Base-by-base conservation (phyloP, 805 yeast species). In the Monosporozyma unispora region DNA sequence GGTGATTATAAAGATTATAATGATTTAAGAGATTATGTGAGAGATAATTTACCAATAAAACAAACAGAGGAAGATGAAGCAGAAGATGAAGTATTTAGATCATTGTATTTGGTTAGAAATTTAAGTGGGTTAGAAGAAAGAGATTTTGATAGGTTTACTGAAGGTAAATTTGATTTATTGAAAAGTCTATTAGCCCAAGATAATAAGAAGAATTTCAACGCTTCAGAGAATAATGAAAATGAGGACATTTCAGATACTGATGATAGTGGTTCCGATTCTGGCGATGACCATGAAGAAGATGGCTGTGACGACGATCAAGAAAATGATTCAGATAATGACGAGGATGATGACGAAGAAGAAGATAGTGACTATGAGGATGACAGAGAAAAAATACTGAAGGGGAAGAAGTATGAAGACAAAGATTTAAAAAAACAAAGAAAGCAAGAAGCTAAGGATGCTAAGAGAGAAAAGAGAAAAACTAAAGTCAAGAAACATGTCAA, bases 31-130 rank as follows among this genome's bases (percentile, higher is more conserved):
- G 63, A 57, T 5, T 70, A 68, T 48, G 60, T 68, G 31, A 67
- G 74, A 16, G 75, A 71, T 27, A 63, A 70, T 8, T 57, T 85
- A 49, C 87, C 88, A 0, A 64, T 81, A 45, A 84, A 84, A 58
- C 52, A 60, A 4, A 68, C 75, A 16, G 78, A 72, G 5, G 75
- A 72, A 29, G 81, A 76, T 46, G 77, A 76, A 41, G 81, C 79
- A 22, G 87, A 85, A 53, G 99, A 93, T 64, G 95, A 87, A 48
- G 81, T 93, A 5, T 93, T 93, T 67, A 73, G 99, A 63, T 80
- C 90, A 4, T 60, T 84, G 47, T 88, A 86, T 66, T 69, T 86
- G 57, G 87, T 86, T 29, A 74, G 90, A 60, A 81, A 93, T 50
- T 68, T 93, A 70, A 81, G 88, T 69, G 80, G 91, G 70, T 62